Evolutionary conservation across 208 protist genomes (phyloP), one percentile per base, ranked within the genome.

Genomic region (Leishmania lainsoni): DNA sequence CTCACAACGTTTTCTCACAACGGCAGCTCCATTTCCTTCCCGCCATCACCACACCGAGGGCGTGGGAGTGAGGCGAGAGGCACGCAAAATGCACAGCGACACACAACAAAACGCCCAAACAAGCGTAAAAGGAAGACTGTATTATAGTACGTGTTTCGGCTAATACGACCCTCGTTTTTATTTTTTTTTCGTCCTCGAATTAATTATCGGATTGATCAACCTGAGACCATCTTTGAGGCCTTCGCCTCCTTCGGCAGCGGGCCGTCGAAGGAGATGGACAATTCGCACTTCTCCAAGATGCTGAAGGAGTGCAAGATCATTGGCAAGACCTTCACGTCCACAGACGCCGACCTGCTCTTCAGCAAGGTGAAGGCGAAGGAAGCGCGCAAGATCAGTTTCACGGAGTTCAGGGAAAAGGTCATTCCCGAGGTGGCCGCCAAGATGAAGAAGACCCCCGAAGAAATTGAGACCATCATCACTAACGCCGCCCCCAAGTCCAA

Each of bases 281-380:
- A 98, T 85, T 86, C 86, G 74, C 91, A 96, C 87, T 98, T 96
- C 86, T 90, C 92, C 83, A 98, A 98, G 88, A 96, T 98, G 92
- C 89, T 96, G 59, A 97, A 97, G 92, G 95, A 98, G 81, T 85
- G 78, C 78, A 97, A 96, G 84, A 94, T 98, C 85, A 95, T 98
- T 63, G 92, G 92, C 78, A 98, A 98, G 86, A 69, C 48, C 72
- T 98, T 98, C 82, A 98, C 93, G 48, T 88, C 86, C 42, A 98
- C 95, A 17, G 93, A 97, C 63, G 95, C 95, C 78, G 95, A 98
- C 75, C 81, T 98, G 54, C 90, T 97, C 82, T 98, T 98, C 90
- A 96, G 83, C 88, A 98, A 98, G 89, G 79, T 96, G 49, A 98
- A 97, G 90, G 89, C 93, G 72, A 97, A 96, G 85, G 93, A 91